Evolutionary conservation across 306 rosid genomes (phyloP), one percentile per base, ranked within the genome.

Genomic region (Astragalus glycyphyllos): DNA sequence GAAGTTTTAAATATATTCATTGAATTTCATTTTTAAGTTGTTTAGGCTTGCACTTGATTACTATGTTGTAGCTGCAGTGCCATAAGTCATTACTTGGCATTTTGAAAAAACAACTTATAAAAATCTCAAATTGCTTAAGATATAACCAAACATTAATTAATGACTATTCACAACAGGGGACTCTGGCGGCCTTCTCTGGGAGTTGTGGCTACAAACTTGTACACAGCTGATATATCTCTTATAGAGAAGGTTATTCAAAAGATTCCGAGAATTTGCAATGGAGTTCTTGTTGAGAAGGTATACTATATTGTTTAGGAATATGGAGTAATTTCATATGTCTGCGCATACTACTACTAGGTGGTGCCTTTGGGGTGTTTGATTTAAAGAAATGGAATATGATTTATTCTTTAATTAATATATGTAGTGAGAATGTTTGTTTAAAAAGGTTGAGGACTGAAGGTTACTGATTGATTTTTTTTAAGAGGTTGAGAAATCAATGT

Each of bases 201-300:
- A 37, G 2, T 37, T 59, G 31, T 0, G 48, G 48, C 66, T 8
- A 59, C 66, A 59, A 59, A 35, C 14, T 9, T 59, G 1, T 37
- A 59, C 5, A 13, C 48, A 15, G 48, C 8, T 37, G 14, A 37
- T 15, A 0, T 59, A 59, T 15, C 11, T 59, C 14, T 4, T 32
- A 15, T 59, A 15, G 66, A 59, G 48, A 37, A 37, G 48, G 47
- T 59, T 59, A 59, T 59, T 59, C 66, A 9, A 14, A 37, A 59
- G 48, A 1, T 37, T 59, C 32, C 14, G 2, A 59, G n/a, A 37
- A 37, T 9, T 37, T 37, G 66, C 32, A 14, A 35, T 15, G 66
- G 32, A 5, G 32, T 59, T 59, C 13, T 59, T 59, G 66, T 59
- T 15, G 48, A 59, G 13, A 14, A 59, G 48, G 66, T 59, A 58